Evolutionary conservation across 2,329 filamentous ascomycete species (phyloP).

Genomic region (Cladosporium sp.): DNA sequence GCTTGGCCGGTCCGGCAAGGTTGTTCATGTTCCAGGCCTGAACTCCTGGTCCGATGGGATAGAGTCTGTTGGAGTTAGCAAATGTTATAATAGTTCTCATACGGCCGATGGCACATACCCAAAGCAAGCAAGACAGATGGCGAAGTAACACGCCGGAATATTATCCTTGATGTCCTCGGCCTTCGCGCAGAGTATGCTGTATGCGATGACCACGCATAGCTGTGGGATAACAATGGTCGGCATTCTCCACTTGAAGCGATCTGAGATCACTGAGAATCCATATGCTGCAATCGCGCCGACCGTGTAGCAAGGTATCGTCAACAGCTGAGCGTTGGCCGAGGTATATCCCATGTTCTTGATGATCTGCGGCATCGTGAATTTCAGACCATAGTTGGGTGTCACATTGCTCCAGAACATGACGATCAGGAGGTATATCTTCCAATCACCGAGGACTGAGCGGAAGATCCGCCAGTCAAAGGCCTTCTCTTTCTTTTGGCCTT

Average conservation of each 20-base stretch:
- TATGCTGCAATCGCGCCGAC: conserved; percentile 28
- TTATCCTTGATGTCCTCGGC: conserved; percentile 13
- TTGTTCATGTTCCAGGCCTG: conserved; percentile 30
- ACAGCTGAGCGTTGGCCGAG: conserved; percentile 21
- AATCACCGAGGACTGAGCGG: conserved; percentile 42
- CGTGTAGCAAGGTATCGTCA: conserved; percentile 27
- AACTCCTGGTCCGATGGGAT: conserved; percentile 24
- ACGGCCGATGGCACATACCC: conserved; percentile 14
- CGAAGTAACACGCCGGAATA: conserved; percentile 20
- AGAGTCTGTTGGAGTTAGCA: conserved; percentile 13
- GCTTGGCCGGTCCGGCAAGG: conserved; percentile 29
- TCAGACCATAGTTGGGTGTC: conserved; percentile 28
- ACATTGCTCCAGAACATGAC: conserved; percentile 33
- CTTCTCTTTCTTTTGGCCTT: conserved; percentile 40
- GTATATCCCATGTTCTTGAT: conserved; percentile 23
- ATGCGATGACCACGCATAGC: conserved; percentile 22
- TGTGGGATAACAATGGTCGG: conserved; percentile 25
- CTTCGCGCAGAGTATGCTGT: conserved; percentile 23
- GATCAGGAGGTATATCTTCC: conserved; percentile 44
- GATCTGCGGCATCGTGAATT: conserved; percentile 20
- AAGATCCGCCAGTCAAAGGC: conserved; percentile 35
- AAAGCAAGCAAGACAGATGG: conserved; percentile 24
- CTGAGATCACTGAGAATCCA: conserved; percentile 27
- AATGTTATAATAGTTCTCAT: no score
- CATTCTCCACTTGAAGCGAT: conserved; percentile 28